phyloP scores from a whole-genome alignment of 768 basidiomycete species.

The Rhizopogon vesiculosus region DNA sequence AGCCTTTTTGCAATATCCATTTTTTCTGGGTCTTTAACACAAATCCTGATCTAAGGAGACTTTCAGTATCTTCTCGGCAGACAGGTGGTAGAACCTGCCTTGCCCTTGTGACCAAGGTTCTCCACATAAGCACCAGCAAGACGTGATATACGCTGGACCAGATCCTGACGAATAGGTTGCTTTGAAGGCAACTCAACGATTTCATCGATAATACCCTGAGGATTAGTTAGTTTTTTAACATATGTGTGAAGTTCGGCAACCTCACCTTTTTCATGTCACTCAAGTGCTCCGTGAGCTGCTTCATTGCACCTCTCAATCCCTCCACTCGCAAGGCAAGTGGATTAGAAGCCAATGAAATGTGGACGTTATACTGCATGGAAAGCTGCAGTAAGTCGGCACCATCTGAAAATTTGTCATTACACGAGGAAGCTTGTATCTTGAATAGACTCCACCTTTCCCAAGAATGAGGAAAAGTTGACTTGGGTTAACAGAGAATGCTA shows the following conservation, averaged over 20 bases:
- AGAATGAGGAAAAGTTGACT: conserved; percentile 66
- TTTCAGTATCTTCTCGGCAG: neutral
- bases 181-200: conserved; percentile 40
- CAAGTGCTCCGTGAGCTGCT: conserved; percentile 43
- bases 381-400: conserved; percentile 57
- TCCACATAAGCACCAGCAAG: conserved; percentile 61
- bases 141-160: conserved; percentile 66
- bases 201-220: conserved; percentile 26
- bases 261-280: conserved; percentile 43
- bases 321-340: conserved; percentile 58
- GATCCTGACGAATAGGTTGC: conserved; percentile 35
- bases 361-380: conserved; percentile 56
- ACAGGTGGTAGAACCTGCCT: conserved; percentile 29
- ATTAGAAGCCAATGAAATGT: conserved; percentile 49
- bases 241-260: conserved; percentile 7
- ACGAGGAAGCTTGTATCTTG: conserved; percentile 1
- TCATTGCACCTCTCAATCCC: conserved; percentile 51
- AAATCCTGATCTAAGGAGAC: conserved; percentile 46
- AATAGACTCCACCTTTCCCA: conserved; percentile 50
- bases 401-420: conserved; percentile 34
- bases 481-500: conserved; percentile 55
- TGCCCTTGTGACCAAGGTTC: conserved; percentile 38
- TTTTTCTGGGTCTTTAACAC: conserved; percentile 39
- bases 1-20: conserved; percentile 47
- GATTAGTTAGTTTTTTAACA: neutral